phyloP scores from a whole-genome alignment of 305 asterid species.

The Fraxinus platypoda region DNA sequence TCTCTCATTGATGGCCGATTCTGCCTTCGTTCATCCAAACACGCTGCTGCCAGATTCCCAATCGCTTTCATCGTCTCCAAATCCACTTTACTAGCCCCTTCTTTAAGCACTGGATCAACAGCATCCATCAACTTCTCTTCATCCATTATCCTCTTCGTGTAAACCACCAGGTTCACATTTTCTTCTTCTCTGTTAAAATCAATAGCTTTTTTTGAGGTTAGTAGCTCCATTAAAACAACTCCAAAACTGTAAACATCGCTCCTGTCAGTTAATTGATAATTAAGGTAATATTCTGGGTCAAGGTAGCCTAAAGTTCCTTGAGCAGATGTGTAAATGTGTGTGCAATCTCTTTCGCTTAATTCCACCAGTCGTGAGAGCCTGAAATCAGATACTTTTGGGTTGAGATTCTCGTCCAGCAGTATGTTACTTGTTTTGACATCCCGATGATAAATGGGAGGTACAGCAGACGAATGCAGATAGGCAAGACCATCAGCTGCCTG shows the following conservation, averaged over 20 bases:
- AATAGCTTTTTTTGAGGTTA: slow-evolving; percentile 36
- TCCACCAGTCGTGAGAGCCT: slow-evolving; percentile 43
- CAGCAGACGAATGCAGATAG: slow-evolving; percentile 44
- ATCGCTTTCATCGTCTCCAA: slow-evolving; percentile 42
- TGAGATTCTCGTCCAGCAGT: slow-evolving; percentile 34
- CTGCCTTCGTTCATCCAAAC: slow-evolving; percentile 40
- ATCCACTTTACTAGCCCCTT: slow-evolving; percentile 35
- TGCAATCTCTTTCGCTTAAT: slow-evolving; percentile 30
- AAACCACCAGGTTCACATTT: slow-evolving; percentile 42
- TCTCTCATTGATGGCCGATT: slow-evolving; percentile 47
- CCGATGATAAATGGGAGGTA: slow-evolving; percentile 42
- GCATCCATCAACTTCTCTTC: slow-evolving; percentile 35
- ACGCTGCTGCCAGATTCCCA: slow-evolving; percentile 37
- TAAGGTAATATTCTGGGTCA: slow-evolving; percentile 45
- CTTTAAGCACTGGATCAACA: slow-evolving; percentile 34
- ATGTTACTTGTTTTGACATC: slow-evolving; percentile 50
- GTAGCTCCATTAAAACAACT: slow-evolving; percentile 37
- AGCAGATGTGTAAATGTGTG: slow-evolving; percentile 42
- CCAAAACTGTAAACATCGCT: slow-evolving; percentile 54
- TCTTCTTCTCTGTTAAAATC: slow-evolving; percentile 42
- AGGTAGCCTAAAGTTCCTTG: slow-evolving; percentile 50
- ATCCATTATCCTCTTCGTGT: slow-evolving; percentile 35
- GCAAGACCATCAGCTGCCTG: slow-evolving; percentile 37
- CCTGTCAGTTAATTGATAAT: slow-evolving; percentile 39
- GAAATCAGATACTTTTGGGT: slow-evolving; percentile 47